phyloP scores from a whole-genome alignment of 176 grass and related monocot genomes.

The Rhipidocladum racemiflorum region DNA sequence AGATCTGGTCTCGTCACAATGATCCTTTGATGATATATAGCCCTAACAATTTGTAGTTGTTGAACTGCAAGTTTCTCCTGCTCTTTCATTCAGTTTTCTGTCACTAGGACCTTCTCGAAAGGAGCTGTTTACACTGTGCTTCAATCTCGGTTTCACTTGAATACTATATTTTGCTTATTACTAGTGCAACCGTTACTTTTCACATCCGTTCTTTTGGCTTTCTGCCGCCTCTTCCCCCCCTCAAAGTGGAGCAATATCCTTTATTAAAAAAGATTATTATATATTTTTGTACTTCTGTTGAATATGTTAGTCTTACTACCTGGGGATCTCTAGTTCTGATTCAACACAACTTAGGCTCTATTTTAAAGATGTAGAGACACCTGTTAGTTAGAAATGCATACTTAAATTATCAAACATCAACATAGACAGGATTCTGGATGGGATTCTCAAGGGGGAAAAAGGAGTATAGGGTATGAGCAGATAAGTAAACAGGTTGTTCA shows the following conservation, averaged over 20 bases:
- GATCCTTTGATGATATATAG: not conserved
- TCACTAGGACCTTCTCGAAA: not conserved
- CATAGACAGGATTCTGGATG: not conserved
- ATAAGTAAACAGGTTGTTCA: not conserved
- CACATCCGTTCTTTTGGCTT: not conserved
- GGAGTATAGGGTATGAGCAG: not conserved
- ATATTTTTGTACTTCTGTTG: not conserved
- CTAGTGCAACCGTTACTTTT: not conserved
- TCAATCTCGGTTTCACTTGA: not conserved
- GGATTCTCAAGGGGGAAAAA: not conserved
- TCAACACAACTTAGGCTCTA: not conserved
- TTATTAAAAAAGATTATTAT: not conserved
- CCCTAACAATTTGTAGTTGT: not conserved
- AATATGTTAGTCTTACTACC: not conserved
- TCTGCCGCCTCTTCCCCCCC: not conserved
- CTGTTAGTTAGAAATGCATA: not conserved
- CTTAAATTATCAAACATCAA: not conserved
- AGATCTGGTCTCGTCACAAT: not conserved
- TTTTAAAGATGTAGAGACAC: not conserved
- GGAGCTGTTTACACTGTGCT: not conserved
- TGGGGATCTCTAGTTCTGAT: not conserved
- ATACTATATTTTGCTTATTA: not conserved
- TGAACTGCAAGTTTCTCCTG: slow-evolving; percentile 2
- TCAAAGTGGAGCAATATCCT: not conserved
- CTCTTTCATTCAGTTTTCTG: not conserved